Percentiles rank a stretch among this genome's conserved stretches.
Conservation (phyloP, 2,329 filamentous ascomycete species). For the Cadophora luteo-olivacea region DNA sequence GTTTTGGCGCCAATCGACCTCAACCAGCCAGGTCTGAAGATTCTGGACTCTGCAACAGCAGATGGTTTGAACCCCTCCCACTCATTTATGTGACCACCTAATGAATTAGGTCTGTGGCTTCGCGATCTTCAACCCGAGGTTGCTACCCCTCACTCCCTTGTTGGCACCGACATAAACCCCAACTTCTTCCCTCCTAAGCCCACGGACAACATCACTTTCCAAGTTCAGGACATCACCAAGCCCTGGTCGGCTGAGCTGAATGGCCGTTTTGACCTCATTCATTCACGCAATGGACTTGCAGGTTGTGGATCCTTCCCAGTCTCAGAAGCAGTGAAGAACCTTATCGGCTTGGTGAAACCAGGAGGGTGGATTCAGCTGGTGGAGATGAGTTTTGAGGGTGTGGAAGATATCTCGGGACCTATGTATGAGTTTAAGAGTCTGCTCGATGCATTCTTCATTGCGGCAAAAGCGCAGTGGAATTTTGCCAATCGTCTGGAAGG, state of each 20-base stretch:
- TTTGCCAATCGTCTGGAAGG: slow-evolving; percentile 13
- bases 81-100: neutral
- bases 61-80: slow-evolving; percentile 12
- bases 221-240: slow-evolving; percentile 24
- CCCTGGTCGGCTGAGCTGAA: slow-evolving; percentile 24
- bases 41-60: slow-evolving; percentile 27
- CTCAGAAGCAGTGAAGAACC: slow-evolving; percentile 18
- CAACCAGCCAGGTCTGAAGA: slow-evolving; percentile 13
- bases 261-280: slow-evolving; percentile 23
- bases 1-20: slow-evolving; percentile 27
- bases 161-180: slow-evolving; percentile 25
- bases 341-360: slow-evolving; percentile 24
- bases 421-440: slow-evolving; percentile 9
- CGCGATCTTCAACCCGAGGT: slow-evolving; percentile 6
- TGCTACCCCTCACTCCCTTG: slow-evolving; percentile 9
- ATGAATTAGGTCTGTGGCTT: slow-evolving; percentile 20
- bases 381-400: slow-evolving; percentile 19
- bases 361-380: slow-evolving; percentile 30
- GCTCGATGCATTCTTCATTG: slow-evolving; percentile 11
- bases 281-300: slow-evolving; percentile 24
- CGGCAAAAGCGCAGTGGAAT: slow-evolving; percentile 3
- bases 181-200: slow-evolving; percentile 18
- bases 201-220: slow-evolving; percentile 5
- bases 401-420: neutral
- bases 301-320: slow-evolving; percentile 10